Percentiles rank a stretch among this genome's conserved stretches.
These are phyloP conservation scores for Hortaea werneckii DNA, from an alignment of 2,329 filamentous ascomycete species.

Conservation along the genomic window DNA sequence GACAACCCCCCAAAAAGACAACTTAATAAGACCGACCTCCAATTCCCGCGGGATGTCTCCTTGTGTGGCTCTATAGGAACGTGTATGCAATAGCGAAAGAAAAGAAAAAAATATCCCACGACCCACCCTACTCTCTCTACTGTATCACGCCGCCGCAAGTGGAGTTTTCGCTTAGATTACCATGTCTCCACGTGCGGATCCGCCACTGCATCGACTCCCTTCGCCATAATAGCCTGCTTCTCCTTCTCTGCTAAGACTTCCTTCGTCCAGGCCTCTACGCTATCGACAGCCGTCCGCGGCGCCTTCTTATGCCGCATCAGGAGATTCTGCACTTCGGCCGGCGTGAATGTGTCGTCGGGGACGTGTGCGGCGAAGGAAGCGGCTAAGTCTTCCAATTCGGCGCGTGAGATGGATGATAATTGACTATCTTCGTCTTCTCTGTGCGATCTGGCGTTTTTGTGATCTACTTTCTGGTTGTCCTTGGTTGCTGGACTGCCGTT, in stretches of 20 bases:
- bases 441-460: conserved; percentile 7
- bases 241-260: conserved; percentile 21
- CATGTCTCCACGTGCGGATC: not conserved
- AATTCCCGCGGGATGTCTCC: no score
- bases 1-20: no score
- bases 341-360: conserved; percentile 39
- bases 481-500: not conserved
- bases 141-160: no score
- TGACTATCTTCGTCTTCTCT: not conserved
- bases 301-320: conserved; percentile 42
- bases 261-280: conserved; percentile 34
- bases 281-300: conserved; percentile 34
- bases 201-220: conserved; percentile 1
- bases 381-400: conserved; percentile 32
- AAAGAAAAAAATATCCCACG: no score
- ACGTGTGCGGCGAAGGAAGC: conserved; percentile 35
- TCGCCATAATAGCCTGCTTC: conserved; percentile 3
- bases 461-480: not conserved
- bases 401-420: conserved; percentile 6
- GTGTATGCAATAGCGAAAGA: no score
- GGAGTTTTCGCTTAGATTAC: not conserved
- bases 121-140: no score
- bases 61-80: no score
- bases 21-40: no score
- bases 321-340: conserved; percentile 45